Evolutionary conservation across 768 basidiomycete genomes (phyloP), one percentile per base, ranked within the genome.

Genomic region (Calocera viscosa): DNA sequence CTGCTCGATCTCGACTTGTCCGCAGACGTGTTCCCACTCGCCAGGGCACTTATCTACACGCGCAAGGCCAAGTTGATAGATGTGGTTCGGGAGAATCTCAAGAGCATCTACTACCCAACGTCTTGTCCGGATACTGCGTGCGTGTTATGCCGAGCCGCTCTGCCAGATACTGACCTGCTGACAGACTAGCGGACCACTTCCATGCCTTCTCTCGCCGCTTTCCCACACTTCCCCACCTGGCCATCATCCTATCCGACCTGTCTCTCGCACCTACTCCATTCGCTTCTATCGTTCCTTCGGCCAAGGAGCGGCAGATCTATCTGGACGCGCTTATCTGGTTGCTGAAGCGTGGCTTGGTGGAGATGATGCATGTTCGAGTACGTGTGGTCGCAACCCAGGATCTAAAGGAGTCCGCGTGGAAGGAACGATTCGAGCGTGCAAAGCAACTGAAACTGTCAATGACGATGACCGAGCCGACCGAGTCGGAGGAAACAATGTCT

Each of bases 301-400:
- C 87, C 72, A 86, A 88, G 40, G 78, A 82, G 12, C 83, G 92
- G 32, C 80, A 83, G 2, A 74, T 85, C 64, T 95, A 90, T 75
- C 83, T 88, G 69, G 85, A 91, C 30, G 89, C 94, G 33, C 84
- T 98, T 12, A 77, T 89, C 39, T 97, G 94, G 95, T 84, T 98
- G 81, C 81, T 97, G 39, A 89, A 89, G 73, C 85, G 86, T 41
- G 92, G 92, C 72, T 80, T 98, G 69, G 79, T 97, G 19, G 82
- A 90, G 65, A 89, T 90, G 19, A 81, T 93, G 30, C 94, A 94
- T 73, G 84, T 94, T 16, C 86, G 89, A 39, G 85, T 95, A 65
- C 86, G 94, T 33, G 81, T 98, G 43, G 83, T 92, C 38, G 93
- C 90, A 0, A 86, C 90, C 0, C 79, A 81, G 2, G 83, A 85